Percentiles rank a stretch among this genome's conserved stretches.
Conservation (phyloP, 2,329 filamentous ascomycete genomes). For the Fusarium dimerum region DNA sequence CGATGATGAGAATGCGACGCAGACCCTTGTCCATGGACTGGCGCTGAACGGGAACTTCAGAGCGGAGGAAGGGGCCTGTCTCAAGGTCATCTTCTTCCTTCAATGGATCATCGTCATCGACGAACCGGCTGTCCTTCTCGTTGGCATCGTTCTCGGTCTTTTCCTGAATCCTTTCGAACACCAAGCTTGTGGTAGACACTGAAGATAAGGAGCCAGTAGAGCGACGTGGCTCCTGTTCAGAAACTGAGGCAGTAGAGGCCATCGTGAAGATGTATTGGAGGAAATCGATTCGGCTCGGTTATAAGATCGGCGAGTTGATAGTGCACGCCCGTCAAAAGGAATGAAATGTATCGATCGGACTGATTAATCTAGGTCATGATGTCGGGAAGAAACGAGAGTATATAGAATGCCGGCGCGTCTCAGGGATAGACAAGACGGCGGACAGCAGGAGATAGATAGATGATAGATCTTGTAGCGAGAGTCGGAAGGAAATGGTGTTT, state of each 20-base stretch:
- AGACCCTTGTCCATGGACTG: conserved; percentile 67
- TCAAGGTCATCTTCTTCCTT: conserved; percentile 46
- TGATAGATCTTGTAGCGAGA: not conserved
- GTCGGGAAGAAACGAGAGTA: not conserved
- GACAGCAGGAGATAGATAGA: not conserved
- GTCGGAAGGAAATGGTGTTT: not conserved
- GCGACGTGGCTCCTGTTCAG: conserved; percentile 22
- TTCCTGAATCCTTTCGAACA: conserved; percentile 76
- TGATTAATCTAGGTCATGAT: not conserved
- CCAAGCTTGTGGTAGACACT: conserved; percentile 79
- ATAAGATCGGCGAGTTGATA: not conserved
- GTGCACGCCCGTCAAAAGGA: not conserved
- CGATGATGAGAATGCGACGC: conserved; percentile 62
- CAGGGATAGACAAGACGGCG: not conserved
- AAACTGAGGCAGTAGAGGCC: conserved; percentile 19
- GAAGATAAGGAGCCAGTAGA: conserved; percentile 68
- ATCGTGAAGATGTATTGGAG: conserved; percentile 6
- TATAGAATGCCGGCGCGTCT: not conserved
- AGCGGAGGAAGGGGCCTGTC: conserved; percentile 54
- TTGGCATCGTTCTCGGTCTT: conserved; percentile 38
- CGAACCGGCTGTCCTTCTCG: conserved; percentile 35
- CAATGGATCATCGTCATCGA: conserved; percentile 47
- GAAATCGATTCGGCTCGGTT: not conserved
- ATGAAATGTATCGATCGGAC: not conserved
- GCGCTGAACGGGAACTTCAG: conserved; percentile 38